These are phyloP conservation scores for Shiraia sp. DNA, from an alignment of 2,329 filamentous ascomycete genomes.

Conservation along the genomic window DNA sequence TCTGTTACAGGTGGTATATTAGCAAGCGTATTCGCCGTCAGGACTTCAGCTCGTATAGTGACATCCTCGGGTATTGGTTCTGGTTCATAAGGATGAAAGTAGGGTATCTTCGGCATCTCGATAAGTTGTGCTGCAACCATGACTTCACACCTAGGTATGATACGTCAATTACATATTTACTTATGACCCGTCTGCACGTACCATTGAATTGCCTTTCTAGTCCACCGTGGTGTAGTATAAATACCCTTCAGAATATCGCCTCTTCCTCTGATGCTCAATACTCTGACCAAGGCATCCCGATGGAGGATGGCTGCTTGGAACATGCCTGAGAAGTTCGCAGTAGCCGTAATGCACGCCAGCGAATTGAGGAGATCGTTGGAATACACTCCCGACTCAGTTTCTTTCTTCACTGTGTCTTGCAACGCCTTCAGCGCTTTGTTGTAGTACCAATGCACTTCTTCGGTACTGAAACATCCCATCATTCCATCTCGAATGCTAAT, in stretches of 20 bases:
- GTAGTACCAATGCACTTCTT: constrained; percentile 21
- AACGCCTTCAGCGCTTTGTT: constrained; percentile 16
- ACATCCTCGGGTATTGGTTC: constrained; percentile 9
- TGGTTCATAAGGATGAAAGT: constrained; percentile 3
- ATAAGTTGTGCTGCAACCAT: constrained; percentile 21
- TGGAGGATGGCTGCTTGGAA: constrained; percentile 22
- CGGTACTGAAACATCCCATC: constrained; percentile 8
- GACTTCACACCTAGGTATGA: constrained; percentile 28
- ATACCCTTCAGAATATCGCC: constrained; percentile 20
- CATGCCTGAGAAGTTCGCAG: constrained; percentile 19
- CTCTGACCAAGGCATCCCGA: constrained; percentile 21
- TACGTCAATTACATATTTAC: background rate
- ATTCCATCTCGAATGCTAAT: constrained; percentile 21
- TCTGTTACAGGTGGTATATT: constrained; percentile 14
- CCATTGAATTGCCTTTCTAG: constrained; percentile 21
- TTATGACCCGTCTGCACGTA: constrained; percentile 3
- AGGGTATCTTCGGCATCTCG: constrained; percentile 16
- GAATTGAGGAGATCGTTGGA: constrained; percentile 18
- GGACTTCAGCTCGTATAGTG: constrained; percentile 7
- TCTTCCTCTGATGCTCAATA: constrained; percentile 16
- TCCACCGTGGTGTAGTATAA: constrained; percentile 11
- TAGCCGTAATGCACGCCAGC: constrained; percentile 22
- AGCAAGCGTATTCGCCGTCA: constrained; percentile 12
- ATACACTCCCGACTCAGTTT: constrained; percentile 10
- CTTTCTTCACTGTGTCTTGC: constrained; percentile 16